Evolutionary conservation across 2,329 filamentous ascomycete genomes (phyloP), one percentile per base, ranked within the genome.

Genomic region (Curvularia lunata): DNA sequence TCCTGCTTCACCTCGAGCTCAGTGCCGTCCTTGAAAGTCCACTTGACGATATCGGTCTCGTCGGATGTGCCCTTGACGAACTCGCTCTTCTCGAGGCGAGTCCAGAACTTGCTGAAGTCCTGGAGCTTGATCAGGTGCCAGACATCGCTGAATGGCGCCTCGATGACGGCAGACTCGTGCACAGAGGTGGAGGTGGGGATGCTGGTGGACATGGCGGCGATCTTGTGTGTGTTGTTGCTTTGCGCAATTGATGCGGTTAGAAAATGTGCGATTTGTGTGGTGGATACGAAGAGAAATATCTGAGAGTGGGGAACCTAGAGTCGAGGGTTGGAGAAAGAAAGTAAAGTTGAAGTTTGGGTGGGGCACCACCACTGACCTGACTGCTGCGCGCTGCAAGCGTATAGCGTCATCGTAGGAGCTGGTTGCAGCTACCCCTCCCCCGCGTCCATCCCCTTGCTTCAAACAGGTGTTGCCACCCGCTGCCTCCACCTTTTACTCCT

Each of bases 51-150:
- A 67, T 90, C 87, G 43, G 87, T 86, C 77, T 90, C 88, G n/a
- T 81, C 76, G 48, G 81, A 85, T 13, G 82, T 76, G 49, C 85
- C 86, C 80, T 88, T 88, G 76, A 88, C 85, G 67, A 80, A 82
- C 74, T 89, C 86, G 74, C 83, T 85, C 72, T 83, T 83, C 63
- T 83, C 79, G 43, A 91, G 82, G 62, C 84, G 83, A 43, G 81
- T 79, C 86, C 87, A 90, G 81, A 89, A 91, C 70, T 84, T 82
- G 79, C 78, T 76, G 77, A 91, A 90, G 75, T 87, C 82, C 75
- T 86, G 84, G 38, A 91, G 85, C 83, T 91, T 91, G 84, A 91
- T 88, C 70, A 86, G 81, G 80, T 91, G 88, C 88, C 88, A 91
- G 74, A 90, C 88, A 65, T 84, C 77, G 69, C 83, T 83, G 74